These are phyloP conservation scores for Jaminaea rosea DNA, from an alignment of 1,284 basidiomycete genomes.

Conservation along the genomic window DNA sequence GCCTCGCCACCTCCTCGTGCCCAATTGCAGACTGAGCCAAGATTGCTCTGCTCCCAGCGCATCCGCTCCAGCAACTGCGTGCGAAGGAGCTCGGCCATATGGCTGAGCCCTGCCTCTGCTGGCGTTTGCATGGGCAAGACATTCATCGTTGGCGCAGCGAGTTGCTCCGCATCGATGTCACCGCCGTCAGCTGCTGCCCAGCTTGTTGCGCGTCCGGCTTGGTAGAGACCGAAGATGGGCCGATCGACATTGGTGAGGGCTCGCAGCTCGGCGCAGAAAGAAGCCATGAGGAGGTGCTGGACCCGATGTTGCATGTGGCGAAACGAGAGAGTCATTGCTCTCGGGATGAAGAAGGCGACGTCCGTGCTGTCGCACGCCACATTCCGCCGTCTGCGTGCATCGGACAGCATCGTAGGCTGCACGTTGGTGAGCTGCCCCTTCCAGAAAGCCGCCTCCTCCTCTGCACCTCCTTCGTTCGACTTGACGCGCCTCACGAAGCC, in stretches of 20 bases:
- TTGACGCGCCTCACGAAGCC: conserved; percentile 11
- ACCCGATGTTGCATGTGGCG: conserved; percentile 1
- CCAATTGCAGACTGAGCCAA: too few species aligned
- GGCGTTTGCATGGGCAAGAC: too few species aligned
- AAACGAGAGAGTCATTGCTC: background rate
- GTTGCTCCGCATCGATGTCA: too few species aligned
- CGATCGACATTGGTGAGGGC: background rate
- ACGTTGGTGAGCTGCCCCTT: conserved; percentile 4
- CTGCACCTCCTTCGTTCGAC: conserved; percentile 7
- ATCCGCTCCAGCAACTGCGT: too few species aligned
- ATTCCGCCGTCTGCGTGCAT: too few species aligned
- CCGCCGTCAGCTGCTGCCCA: too few species aligned
- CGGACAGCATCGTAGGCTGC: conserved; percentile 5
- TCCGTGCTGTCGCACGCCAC: background rate
- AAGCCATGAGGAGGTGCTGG: conserved; percentile 19
- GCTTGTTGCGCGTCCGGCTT: conserved; percentile 26
- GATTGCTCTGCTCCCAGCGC: too few species aligned
- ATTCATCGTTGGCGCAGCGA: too few species aligned
- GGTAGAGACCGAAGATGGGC: conserved; percentile 26
- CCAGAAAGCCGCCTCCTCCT: conserved; percentile 15
- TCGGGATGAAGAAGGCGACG: background rate
- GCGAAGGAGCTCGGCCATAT: too few species aligned
- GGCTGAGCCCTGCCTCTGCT: too few species aligned
- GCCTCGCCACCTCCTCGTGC: too few species aligned
- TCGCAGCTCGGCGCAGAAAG: conserved; percentile 20